Evolutionary conservation across 1,284 basidiomycete genomes (phyloP), one percentile per base, ranked within the genome.

Genomic region (Leccinum cinnamomeum): DNA sequence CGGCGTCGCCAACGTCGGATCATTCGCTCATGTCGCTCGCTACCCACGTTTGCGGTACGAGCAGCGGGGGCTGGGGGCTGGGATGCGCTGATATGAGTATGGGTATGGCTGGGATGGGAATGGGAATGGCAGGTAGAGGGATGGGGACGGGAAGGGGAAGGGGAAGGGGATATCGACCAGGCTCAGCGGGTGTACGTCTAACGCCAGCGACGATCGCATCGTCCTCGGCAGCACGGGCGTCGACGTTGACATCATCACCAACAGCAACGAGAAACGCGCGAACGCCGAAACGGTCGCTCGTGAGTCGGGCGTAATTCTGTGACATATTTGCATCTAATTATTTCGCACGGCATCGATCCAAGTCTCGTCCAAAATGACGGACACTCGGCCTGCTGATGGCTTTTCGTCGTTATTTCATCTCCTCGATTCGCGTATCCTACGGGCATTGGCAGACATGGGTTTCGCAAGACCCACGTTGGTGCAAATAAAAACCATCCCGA

Each of bases 391-490:
- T 37, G n/a, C 53, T 18, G 85, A 88, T 71, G 71, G 72, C 1
- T 93, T 93, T 71, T 75, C 86, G 3, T 81, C 86, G 0, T 85
- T 94, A 68, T 84, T 87, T 2, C 82, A 92, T 75, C 76, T 94
- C 48, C 81, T 94, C 41, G 92, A 94, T 77, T 78, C 84, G 4
- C 86, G 93, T 6, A 76, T 95, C 23, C 82, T 95, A 8, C 85
- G 89, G 18, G 88, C 92, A 8, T 83, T 95, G 12, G 91, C 92
- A 5, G 91, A 94, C 70, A 79, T 89, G 68, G 89, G 90, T 33
- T 95, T 92, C 72, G 85, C 90, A n/a, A 83, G 84, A 33, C 93
- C 93, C 1, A 95, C 93, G 0, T 82, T 90, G 20, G 88, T 95
- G 3, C 93, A 95, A 73, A 81, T 82, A 6, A 91, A 90, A 74